A percentile compares a stretch with the other conserved stretches of the same genome.
Evolutionary conservation across 352 stramenopile genomes (phyloP).

Genomic region (Elongisporangium prolatum): DNA sequence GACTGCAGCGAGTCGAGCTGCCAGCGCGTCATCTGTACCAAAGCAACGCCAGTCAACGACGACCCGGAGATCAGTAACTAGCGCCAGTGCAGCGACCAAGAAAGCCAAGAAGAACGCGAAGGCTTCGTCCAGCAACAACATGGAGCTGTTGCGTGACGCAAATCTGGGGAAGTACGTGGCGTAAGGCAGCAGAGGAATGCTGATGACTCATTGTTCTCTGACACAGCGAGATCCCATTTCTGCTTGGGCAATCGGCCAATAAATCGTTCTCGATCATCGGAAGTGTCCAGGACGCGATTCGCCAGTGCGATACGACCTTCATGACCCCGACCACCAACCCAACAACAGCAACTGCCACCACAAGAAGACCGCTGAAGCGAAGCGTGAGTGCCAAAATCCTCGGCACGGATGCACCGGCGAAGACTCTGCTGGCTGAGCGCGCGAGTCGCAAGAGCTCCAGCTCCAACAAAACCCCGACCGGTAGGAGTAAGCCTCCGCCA

Average conservation of each 20-base stretch:
- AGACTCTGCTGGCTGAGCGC: conserved; percentile 10
- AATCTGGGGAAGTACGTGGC: conserved; percentile 65
- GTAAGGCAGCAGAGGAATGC: neutral
- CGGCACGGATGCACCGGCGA: conserved; percentile 2
- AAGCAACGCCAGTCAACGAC: conserved; percentile 9
- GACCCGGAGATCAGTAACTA: conserved; percentile 8
- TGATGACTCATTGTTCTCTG: neutral
- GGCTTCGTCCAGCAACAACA: conserved; percentile 30
- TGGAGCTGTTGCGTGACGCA: conserved; percentile 52
- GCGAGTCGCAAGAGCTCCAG: conserved; percentile 1
- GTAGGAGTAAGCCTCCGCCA: conserved; percentile 25
- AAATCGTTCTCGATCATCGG: conserved; percentile 69
- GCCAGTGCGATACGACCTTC: conserved; percentile 59
- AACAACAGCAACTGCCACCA: neutral
- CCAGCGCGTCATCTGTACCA: conserved; percentile 4
- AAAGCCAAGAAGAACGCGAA: conserved; percentile 20
- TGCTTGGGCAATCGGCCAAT: conserved; percentile 49
- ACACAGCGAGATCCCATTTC: conserved; percentile 57
- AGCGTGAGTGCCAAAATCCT: conserved; percentile 12
- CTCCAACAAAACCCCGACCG: too few relatives aligned
- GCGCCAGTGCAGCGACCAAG: conserved; percentile 18
- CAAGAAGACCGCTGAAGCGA: neutral
- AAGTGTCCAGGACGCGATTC: conserved; percentile 67
- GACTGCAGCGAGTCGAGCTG: conserved; percentile 50
- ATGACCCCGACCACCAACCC: conserved; percentile 22